A percentile compares a stretch with the other conserved stretches of the same genome.
Evolutionary conservation across 306 rosid genomes (phyloP).

Genomic region (Adenanthera pavonina): DNA sequence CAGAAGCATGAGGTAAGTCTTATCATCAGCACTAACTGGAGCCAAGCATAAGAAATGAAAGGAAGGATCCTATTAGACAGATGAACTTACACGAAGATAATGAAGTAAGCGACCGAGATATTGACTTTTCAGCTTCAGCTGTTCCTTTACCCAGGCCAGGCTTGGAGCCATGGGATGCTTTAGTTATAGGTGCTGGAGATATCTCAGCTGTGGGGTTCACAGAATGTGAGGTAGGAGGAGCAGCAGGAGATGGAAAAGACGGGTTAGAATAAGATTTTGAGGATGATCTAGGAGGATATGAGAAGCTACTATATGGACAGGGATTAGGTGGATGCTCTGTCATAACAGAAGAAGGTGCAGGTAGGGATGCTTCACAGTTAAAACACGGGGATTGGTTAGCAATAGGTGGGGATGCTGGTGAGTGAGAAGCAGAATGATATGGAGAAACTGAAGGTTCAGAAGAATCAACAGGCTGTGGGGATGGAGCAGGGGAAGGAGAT

Average conservation of each 20-base stretch:
- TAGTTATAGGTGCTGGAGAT: slow-evolving; percentile 56
- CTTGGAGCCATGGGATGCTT: slow-evolving; percentile 37
- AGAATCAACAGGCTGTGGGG: slow-evolving; percentile 49
- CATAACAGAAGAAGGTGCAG: slow-evolving; percentile 59
- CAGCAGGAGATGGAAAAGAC: slow-evolving; percentile 45
- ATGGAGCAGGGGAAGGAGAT: slow-evolving; percentile 76
- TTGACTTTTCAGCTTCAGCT: slow-evolving; percentile 44
- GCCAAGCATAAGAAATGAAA: slow-evolving; percentile 26
- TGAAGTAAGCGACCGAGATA: slow-evolving; percentile 49
- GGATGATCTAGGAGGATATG: slow-evolving; percentile 48
- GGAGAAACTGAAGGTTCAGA: slow-evolving; percentile 53
- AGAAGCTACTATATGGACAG: slow-evolving; percentile 47
- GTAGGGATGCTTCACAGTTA: slow-evolving; percentile 49
- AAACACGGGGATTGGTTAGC: slow-evolving; percentile 50
- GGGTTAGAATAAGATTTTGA: slow-evolving; percentile 52
- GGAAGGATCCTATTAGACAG: slow-evolving; percentile 4
- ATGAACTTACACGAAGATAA: slow-evolving; percentile 65
- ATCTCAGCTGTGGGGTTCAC: slow-evolving; percentile 42
- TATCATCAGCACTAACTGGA: slow-evolving; percentile 22
- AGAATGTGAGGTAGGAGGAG: slow-evolving; percentile 51
- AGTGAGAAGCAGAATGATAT: slow-evolving; percentile 43
- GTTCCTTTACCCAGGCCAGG: slow-evolving; percentile 49
- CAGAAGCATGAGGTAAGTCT: slow-evolving; percentile 19
- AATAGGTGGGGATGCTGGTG: slow-evolving; percentile 51
- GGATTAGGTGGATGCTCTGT: slow-evolving; percentile 55